Conservation (phyloP, 805 yeast genomes). For the Teunomyces atbi region DNA sequence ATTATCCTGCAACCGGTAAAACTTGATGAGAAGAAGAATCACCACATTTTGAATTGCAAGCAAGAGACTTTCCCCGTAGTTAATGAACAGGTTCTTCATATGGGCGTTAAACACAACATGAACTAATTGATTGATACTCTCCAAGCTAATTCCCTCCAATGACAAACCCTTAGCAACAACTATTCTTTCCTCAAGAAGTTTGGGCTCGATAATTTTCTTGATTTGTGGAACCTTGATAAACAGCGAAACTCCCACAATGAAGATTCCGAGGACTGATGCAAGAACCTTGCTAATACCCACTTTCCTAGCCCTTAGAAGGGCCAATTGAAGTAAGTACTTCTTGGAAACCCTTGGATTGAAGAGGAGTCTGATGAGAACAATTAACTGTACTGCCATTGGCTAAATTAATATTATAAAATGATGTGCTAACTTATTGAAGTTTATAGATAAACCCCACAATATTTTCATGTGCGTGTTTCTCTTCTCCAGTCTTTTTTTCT, state of each 20-base stretch:
- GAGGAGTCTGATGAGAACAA: conserved; percentile 30
- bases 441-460: background rate
- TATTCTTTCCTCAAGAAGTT: conserved; percentile 21
- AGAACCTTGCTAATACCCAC: conserved; percentile 35
- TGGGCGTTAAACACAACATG: conserved; percentile 41
- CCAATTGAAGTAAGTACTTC: conserved; percentile 36
- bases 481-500: background rate
- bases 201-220: conserved; percentile 30
- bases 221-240: conserved; percentile 43
- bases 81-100: conserved; percentile 31
- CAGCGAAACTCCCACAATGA: conserved; percentile 37
- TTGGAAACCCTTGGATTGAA: conserved; percentile 41
- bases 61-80: conserved; percentile 41
- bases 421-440: background rate
- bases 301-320: conserved; percentile 31
- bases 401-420: background rate
- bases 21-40: conserved; percentile 35
- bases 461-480: conserved; percentile 4
- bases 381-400: background rate
- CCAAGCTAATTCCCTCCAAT: conserved; percentile 34
- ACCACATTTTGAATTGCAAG: conserved; percentile 38
- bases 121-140: conserved; percentile 34
- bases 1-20: conserved; percentile 24
- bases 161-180: conserved; percentile 38
- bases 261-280: conserved; percentile 31